Evolutionary conservation across 2,329 filamentous ascomycete genomes (phyloP), one percentile per base, ranked within the genome.

Genomic region (Claviceps sp.): DNA sequence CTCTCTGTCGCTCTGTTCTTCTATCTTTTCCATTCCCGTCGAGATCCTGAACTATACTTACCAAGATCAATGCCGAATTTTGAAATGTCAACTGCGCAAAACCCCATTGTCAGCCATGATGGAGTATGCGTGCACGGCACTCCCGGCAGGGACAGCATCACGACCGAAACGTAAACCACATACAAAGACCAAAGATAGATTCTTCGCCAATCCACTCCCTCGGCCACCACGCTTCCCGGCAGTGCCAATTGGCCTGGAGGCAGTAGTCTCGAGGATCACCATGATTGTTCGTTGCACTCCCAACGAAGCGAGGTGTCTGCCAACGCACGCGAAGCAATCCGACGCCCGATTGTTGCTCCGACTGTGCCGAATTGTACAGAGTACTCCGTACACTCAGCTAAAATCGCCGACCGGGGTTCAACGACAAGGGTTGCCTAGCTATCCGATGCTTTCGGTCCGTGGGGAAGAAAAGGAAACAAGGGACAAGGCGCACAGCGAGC

Each of bases 21-120:
- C 7, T 11, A 5, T 38, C 7, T 16, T 16, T 4, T n/a, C 16
- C 34, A 11, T 24, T 22, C 20, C n/a, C 7, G 11, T 22, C 11
- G 22, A 14, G 30, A 34, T 5, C 6, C 8, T 8, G 52, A 47
- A 50, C 51, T 37, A 16, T 37, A 65, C 69, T 58, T 72, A 85
- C 81, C 58, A 91, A 71, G 55, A 88, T 88, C 55, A 90, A 74
- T 26, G 82, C 84, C 7, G 85, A 88, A 65, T 90, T 90, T 71
- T 90, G 67, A 50, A 69, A 81, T 30, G 83, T 88, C 62, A 91
- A 76, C 86, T 90, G 61, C 5, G 37, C 20, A 38, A 20, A 50
- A 8, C 4, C 20, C 20, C 24, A 55, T 40, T 37, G 51, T 58
- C 50, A 60, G 56, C 26, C 50, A 47, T 46, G 34, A 42, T 49